Evolutionary conservation across 176 grass and related monocot genomes (phyloP).

Genomic region (Eragrostis curvula): DNA sequence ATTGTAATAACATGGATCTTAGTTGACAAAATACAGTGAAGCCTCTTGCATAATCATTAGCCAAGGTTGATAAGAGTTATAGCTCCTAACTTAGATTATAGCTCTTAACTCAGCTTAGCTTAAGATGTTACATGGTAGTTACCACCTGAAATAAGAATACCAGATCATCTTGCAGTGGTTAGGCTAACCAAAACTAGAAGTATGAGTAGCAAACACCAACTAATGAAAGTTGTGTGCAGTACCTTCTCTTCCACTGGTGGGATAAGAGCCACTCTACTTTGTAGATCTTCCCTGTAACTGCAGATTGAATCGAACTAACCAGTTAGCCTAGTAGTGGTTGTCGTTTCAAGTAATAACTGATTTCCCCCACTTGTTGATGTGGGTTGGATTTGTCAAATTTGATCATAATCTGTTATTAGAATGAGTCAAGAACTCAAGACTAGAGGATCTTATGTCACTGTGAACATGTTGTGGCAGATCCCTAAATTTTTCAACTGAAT

Average conservation of each 20-base stretch:
- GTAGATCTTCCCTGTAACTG: neutral
- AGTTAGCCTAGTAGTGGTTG: neutral
- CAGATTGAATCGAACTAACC: constrained; percentile 2
- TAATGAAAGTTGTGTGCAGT: neutral
- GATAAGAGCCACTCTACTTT: neutral
- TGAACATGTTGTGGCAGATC: neutral
- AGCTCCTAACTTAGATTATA: neutral
- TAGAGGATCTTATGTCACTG: neutral
- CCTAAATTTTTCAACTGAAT: constrained; percentile 2
- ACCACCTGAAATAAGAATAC: neutral
- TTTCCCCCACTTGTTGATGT: constrained; percentile 1
- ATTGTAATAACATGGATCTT: constrained; percentile 3
- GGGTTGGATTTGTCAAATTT: neutral
- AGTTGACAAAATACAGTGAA: neutral
- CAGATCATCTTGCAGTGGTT: neutral
- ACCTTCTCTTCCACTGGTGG: constrained; percentile 1
- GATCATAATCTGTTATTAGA: neutral
- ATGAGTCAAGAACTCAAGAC: neutral
- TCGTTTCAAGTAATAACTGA: constrained; percentile 15
- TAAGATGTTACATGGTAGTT: neutral
- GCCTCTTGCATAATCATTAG: neutral
- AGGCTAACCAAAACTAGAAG: neutral
- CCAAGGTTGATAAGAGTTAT: neutral
- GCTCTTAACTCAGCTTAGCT: neutral
- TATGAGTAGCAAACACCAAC: neutral